These are phyloP conservation scores for Phialophora chinensis DNA, from an alignment of 2,329 filamentous ascomycete genomes.

Conservation along the genomic window DNA sequence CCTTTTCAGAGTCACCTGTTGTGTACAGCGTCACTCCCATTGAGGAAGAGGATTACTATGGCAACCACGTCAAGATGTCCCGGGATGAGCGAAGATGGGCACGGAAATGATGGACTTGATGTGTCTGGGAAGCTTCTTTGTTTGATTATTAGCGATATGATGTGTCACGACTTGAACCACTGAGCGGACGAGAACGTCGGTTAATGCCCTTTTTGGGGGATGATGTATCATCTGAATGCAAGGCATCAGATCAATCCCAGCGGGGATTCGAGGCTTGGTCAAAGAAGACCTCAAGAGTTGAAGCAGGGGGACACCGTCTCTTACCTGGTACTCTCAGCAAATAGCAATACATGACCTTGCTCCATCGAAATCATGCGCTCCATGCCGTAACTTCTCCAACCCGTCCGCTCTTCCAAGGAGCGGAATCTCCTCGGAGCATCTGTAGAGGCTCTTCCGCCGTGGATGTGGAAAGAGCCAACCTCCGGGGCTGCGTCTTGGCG, in stretches of 20 bases:
- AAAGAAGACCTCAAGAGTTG: slow-evolving; percentile 9
- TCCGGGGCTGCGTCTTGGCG: not conserved
- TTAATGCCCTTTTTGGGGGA: slow-evolving; percentile 6
- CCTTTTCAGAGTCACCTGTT: slow-evolving; percentile 52
- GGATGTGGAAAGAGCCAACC: not conserved
- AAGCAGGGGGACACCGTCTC: slow-evolving; percentile 16
- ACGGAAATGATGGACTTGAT: slow-evolving; percentile 41
- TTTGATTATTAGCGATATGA: slow-evolving; percentile 18
- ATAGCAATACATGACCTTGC: slow-evolving; percentile 21
- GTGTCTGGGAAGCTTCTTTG: not conserved
- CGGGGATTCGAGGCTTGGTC: not conserved
- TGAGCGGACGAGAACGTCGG: not conserved
- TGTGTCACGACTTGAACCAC: slow-evolving; percentile 16
- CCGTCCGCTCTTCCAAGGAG: not conserved
- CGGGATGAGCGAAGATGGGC: slow-evolving; percentile 55
- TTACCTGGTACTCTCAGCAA: slow-evolving; percentile 16
- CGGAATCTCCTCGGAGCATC: not conserved
- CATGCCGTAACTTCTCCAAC: not conserved
- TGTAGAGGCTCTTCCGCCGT: not conserved
- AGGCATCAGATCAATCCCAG: slow-evolving; percentile 8
- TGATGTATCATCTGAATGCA: slow-evolving; percentile 13
- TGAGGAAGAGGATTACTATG: slow-evolving; percentile 57
- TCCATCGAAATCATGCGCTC: not conserved
- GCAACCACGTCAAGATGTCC: slow-evolving; percentile 53
- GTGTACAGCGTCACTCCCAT: slow-evolving; percentile 57